These are phyloP conservation scores for Kluyveromyces starmeri DNA, from an alignment of 805 yeast genomes.

Conservation along the genomic window DNA sequence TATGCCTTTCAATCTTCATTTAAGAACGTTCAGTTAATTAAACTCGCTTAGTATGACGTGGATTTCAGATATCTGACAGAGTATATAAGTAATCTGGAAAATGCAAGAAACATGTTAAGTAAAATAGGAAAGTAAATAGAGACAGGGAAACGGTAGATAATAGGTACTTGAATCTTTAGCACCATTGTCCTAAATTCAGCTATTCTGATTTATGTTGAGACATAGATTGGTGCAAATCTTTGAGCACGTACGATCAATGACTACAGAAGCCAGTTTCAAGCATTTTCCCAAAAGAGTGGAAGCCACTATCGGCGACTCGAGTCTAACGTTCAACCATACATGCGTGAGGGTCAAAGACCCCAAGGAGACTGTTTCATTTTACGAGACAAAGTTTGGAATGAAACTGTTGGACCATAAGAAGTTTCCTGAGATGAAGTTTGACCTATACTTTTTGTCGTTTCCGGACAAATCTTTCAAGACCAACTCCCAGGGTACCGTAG, in stretches of 20 bases:
- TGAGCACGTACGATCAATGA: slow-evolving; percentile 11
- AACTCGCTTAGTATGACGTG: no score
- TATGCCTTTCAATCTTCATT: no score
- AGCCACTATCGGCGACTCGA: slow-evolving; percentile 17
- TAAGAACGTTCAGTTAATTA: no score
- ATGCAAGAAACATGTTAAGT: no score
- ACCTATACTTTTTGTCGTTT: slow-evolving; percentile 59
- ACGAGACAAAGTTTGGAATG: slow-evolving; percentile 68
- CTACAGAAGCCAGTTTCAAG: slow-evolving; percentile 8
- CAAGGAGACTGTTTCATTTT: slow-evolving; percentile 59
- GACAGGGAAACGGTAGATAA: no score
- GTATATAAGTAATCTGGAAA: no score
- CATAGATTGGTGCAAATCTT: not conserved
- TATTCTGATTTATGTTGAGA: no score
- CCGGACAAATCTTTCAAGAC: slow-evolving; percentile 20
- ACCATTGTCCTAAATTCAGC: no score
- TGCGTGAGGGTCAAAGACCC: slow-evolving; percentile 82
- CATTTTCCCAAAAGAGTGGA: slow-evolving; percentile 13
- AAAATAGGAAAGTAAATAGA: no score
- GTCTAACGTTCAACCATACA: slow-evolving; percentile 49
- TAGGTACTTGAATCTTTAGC: no score
- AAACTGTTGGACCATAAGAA: slow-evolving; percentile 44
- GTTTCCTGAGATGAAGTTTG: slow-evolving; percentile 47
- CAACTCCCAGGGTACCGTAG: slow-evolving; percentile 35
- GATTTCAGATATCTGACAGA: no score